These are phyloP conservation scores for Auricularia heimuer DNA, from an alignment of 768 basidiomycete genomes.

Conservation along the genomic window DNA sequence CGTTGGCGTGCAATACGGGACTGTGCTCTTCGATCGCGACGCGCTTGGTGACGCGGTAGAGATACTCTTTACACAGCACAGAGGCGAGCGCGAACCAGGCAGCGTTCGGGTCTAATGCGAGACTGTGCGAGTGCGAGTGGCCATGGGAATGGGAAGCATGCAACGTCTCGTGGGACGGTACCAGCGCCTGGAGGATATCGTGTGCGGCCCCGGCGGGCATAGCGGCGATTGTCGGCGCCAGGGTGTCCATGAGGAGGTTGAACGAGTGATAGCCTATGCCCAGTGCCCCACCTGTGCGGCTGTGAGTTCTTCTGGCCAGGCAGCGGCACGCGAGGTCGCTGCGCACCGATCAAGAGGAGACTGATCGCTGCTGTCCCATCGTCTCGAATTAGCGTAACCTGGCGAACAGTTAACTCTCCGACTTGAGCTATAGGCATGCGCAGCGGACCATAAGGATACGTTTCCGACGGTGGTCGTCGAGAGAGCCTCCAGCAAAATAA, in stretches of 20 bases:
- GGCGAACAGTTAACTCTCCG: not conserved
- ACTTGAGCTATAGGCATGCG: not conserved
- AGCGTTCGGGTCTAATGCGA: slow-evolving; percentile 77
- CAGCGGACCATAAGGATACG: slow-evolving; percentile 55
- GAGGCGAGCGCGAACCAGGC: slow-evolving; percentile 89
- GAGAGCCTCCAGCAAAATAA: slow-evolving; percentile 83
- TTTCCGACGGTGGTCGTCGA: slow-evolving; percentile 64
- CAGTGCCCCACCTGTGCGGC: slow-evolving; percentile 6
- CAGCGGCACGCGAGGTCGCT: not conserved
- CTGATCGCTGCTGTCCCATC: slow-evolving; percentile 83
- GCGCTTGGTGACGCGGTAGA: slow-evolving; percentile 79
- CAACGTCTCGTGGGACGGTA: slow-evolving; percentile 15
- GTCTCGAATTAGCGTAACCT: slow-evolving; percentile 90
- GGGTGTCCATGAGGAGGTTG: slow-evolving; percentile 64
- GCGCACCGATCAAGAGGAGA: slow-evolving; percentile 60
- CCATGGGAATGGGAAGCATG: slow-evolving; percentile 33
- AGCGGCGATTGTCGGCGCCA: slow-evolving; percentile 53
- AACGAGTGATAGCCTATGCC: slow-evolving; percentile 76
- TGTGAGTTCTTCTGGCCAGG: not conserved
- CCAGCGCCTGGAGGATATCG: slow-evolving; percentile 40
- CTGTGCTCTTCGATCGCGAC: slow-evolving; percentile 89
- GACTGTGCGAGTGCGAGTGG: slow-evolving; percentile 36
- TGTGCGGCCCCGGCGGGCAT: slow-evolving; percentile 57
- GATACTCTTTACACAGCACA: slow-evolving; percentile 81
- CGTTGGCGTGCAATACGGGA: slow-evolving; percentile 91